These are phyloP conservation scores for Dothideomycetes sp. DNA, from an alignment of 2,329 filamentous ascomycete species.

Conservation along the genomic window DNA sequence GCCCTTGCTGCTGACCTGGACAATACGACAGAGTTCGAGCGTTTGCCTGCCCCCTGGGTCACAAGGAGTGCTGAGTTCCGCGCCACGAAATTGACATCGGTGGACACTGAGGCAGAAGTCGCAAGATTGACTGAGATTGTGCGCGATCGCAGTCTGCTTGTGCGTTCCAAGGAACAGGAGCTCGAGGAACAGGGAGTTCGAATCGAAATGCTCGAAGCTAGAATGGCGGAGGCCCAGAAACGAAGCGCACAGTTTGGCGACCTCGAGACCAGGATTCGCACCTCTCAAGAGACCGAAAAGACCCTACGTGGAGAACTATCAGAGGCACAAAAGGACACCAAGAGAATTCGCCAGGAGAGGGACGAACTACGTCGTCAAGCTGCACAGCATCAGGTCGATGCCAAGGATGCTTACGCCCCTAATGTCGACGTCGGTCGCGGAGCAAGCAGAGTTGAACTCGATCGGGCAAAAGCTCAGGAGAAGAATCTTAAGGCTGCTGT, in stretches of 20 bases:
- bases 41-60: constrained; percentile 67
- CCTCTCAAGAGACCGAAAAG: constrained; percentile 13
- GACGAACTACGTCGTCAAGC: constrained; percentile 55
- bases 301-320: constrained; percentile 36
- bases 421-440: constrained; percentile 39
- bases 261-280: constrained; percentile 54
- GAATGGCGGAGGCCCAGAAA: constrained; percentile 72
- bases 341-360: constrained; percentile 50
- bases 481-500: constrained; percentile 57
- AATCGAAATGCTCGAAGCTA: constrained; percentile 82
- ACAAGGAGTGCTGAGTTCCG: constrained; percentile 71
- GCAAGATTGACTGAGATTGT: constrained; percentile 69
- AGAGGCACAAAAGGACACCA: constrained; percentile 28
- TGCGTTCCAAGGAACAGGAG: constrained; percentile 53
- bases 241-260: constrained; percentile 61
- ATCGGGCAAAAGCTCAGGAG: constrained; percentile 60
- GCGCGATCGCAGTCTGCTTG: constrained; percentile 54
- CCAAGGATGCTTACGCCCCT: constrained; percentile 47
- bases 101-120: constrained; percentile 78
- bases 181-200: constrained; percentile 82
- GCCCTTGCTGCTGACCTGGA: constrained; percentile 41
- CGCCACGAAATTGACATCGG: constrained; percentile 66
- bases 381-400: constrained; percentile 37
- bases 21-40: constrained; percentile 50
- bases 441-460: constrained; percentile 58